phyloP scores from a whole-genome alignment of 352 stramenopile genomes.

The Halophytophthora batemanensis region DNA sequence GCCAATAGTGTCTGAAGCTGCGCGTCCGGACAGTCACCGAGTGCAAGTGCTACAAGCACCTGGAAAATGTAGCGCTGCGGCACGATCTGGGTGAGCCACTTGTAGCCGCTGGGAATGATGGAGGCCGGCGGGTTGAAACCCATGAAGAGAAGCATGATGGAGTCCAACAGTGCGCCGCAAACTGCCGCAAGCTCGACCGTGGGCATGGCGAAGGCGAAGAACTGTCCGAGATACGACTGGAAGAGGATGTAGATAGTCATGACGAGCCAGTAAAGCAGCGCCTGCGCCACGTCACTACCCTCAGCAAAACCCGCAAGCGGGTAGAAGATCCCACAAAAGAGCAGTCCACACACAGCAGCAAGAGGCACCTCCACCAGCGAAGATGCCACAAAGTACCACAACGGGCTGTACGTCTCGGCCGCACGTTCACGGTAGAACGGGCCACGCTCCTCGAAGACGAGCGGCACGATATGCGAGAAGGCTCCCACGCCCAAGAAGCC shows the following conservation, averaged over 20 bases:
- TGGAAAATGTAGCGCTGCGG: slow-evolving; percentile 27
- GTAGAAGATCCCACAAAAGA: slow-evolving; percentile 66
- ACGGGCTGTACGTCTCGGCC: slow-evolving; percentile 84
- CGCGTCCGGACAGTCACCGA: slow-evolving; percentile 35
- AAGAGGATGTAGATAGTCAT: slow-evolving; percentile 38
- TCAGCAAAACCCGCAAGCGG: slow-evolving; percentile 70
- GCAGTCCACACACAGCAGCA: slow-evolving; percentile 46
- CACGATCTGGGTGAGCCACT: slow-evolving; percentile 39
- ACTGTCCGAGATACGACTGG: slow-evolving; percentile 48
- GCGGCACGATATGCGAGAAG: slow-evolving; percentile 62
- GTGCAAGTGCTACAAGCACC: slow-evolving; percentile 34
- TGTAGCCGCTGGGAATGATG: slow-evolving; percentile 31
- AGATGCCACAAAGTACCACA: slow-evolving; percentile 79
- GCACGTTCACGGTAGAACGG: slow-evolving; percentile 91
- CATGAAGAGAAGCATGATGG: slow-evolving; percentile 58
- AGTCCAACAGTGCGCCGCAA: slow-evolving; percentile 38
- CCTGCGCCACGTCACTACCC: slow-evolving; percentile 25
- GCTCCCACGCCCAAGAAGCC: slow-evolving; percentile 70
- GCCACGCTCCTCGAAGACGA: slow-evolving; percentile 81
- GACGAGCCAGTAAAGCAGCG: slow-evolving; percentile 40
- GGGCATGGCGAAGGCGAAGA: slow-evolving; percentile 62
- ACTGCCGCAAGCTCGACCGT: slow-evolving; percentile 44
- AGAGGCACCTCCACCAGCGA: slow-evolving; percentile 83
- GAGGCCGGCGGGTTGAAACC: slow-evolving; percentile 42
- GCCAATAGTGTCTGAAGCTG: slow-evolving; percentile 20